Conservation (phyloP, 2,329 filamentous ascomycete genomes). For the Aurifilum marmelostoma region DNA sequence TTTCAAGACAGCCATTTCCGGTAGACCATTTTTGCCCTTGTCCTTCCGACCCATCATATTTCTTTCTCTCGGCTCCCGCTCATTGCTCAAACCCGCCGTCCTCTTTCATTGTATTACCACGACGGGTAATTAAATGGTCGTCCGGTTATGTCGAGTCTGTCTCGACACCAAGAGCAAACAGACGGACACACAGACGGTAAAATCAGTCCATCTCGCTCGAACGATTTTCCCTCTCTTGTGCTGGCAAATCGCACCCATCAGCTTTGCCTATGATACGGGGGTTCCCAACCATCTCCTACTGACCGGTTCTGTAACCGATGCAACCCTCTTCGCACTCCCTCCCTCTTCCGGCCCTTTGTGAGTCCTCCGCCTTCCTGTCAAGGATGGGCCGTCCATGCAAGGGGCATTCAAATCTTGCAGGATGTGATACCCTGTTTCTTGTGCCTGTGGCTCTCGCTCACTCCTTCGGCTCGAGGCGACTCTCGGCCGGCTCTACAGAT, state of each 20-base stretch:
- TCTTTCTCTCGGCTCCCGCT: background rate
- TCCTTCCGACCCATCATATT: background rate
- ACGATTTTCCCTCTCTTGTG: background rate
- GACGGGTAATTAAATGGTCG: no score
- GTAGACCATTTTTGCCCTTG: background rate
- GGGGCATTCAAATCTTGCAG: background rate
- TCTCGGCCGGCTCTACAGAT: background rate
- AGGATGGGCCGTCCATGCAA: background rate
- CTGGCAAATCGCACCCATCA: background rate
- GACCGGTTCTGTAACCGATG: slow-evolving; percentile 2
- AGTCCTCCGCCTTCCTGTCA: background rate
- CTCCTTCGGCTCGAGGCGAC: slow-evolving; percentile 3
- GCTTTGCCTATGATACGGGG: background rate
- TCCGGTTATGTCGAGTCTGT: no score
- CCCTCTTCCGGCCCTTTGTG: background rate
- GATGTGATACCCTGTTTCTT: background rate
- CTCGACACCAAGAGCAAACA: background rate
- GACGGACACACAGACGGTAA: no score
- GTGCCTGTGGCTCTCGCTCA: background rate
- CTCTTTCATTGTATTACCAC: background rate
- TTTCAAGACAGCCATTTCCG: background rate
- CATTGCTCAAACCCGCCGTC: background rate
- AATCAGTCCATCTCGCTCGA: background rate
- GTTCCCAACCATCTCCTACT: background rate
- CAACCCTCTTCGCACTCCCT: background rate